Evolutionary conservation across 2,329 filamentous ascomycete genomes (phyloP).

Genomic region (Fusarium papillatum): DNA sequence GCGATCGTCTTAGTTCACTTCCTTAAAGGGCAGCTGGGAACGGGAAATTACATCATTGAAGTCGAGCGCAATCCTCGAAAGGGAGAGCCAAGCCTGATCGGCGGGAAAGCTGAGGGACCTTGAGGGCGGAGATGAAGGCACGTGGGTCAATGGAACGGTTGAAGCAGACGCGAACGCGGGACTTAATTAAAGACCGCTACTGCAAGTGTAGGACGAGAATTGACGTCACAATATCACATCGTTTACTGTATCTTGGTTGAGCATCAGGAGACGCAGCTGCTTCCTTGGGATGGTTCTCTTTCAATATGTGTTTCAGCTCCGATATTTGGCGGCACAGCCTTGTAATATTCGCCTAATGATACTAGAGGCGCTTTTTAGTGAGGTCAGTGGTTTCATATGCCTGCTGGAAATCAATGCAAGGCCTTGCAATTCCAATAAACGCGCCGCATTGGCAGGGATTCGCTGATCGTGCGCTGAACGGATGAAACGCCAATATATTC

Average conservation of each 20-base stretch:
- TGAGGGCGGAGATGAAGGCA: conserved; percentile 4
- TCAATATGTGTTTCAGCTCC: background rate
- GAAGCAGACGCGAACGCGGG: background rate
- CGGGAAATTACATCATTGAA: conserved; percentile 15
- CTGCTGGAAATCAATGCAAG: background rate
- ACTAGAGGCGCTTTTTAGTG: background rate
- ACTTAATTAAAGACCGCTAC: background rate
- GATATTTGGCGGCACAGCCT: background rate
- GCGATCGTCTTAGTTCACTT: background rate
- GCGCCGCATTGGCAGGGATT: background rate
- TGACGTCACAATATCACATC: conserved; percentile 14
- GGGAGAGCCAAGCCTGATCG: conserved; percentile 24
- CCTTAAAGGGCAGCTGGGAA: background rate
- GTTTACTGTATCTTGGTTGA: background rate
- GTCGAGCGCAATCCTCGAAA: background rate
- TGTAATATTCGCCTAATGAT: background rate
- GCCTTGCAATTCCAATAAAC: background rate
- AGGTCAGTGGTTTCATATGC: background rate
- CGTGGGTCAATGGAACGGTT: conserved; percentile 17
- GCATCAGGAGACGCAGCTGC: background rate
- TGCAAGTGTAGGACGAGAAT: background rate
- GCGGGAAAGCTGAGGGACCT: background rate
- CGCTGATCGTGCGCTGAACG: background rate
- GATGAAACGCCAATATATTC: background rate
- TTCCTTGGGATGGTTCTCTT: background rate